These are phyloP conservation scores for Saposhnikovia divaricata DNA, from an alignment of 129 eudicot species.

Conservation along the genomic window DNA sequence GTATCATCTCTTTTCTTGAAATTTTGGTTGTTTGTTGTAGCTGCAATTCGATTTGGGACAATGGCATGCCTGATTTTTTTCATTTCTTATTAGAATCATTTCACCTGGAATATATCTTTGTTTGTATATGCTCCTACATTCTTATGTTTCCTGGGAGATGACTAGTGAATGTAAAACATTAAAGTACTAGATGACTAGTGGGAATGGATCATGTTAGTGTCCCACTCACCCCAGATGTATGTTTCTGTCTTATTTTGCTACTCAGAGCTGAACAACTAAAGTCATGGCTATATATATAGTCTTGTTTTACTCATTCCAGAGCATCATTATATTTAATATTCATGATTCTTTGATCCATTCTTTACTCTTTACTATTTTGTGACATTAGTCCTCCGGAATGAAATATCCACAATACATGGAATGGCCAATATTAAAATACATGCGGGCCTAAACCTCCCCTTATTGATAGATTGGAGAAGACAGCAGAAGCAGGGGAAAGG, in stretches of 20 bases:
- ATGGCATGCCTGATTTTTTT: neutral
- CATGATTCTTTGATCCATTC: too few species aligned
- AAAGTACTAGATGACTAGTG: neutral
- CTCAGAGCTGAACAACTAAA: too few species aligned
- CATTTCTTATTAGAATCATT: neutral
- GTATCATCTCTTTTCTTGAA: neutral
- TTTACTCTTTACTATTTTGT: too few species aligned
- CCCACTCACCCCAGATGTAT: too few species aligned
- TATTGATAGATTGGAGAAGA: conserved; percentile 40
- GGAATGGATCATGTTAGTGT: too few species aligned
- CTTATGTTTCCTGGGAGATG: neutral
- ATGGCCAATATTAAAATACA: too few species aligned
- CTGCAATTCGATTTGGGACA: neutral
- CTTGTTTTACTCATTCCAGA: too few species aligned
- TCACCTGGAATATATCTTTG: neutral
- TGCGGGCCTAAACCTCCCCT: conserved; percentile 95
- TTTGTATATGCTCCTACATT: neutral
- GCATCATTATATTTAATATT: too few species aligned
- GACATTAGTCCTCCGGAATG: too few species aligned
- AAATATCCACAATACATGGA: too few species aligned
- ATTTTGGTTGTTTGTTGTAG: neutral
- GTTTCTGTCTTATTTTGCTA: too few species aligned
- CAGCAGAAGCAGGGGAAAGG: conserved; percentile 14
- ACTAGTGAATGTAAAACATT: neutral
- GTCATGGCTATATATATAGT: too few species aligned